Evolutionary conservation across 2,329 filamentous ascomycete species (phyloP).

Genomic region (Pezicula carpinea): DNA sequence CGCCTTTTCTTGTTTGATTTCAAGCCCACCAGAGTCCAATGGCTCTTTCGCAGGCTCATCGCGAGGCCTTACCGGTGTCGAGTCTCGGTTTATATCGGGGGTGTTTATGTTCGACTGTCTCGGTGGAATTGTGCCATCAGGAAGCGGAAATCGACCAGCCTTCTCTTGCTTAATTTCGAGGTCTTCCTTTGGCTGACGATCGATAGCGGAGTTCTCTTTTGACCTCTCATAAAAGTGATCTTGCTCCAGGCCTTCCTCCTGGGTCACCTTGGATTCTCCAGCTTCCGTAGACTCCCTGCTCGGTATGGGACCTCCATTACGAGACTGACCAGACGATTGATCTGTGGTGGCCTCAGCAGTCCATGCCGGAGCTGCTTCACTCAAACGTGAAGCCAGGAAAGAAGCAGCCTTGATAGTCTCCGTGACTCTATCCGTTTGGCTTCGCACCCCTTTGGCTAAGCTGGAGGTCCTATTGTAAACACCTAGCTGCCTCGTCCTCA

Average conservation of each 20-base stretch:
- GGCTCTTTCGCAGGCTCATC: slow-evolving; percentile 32
- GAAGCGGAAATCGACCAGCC: slow-evolving; percentile 37
- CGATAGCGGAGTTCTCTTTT: slow-evolving; percentile 33
- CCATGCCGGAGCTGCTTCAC: slow-evolving; percentile 37
- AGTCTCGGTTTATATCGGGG: slow-evolving; percentile 28
- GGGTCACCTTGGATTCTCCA: slow-evolving; percentile 10
- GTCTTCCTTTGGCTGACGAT: slow-evolving; percentile 32
- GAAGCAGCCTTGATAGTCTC: slow-evolving; percentile 57
- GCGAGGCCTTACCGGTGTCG: slow-evolving; percentile 25
- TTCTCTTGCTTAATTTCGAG: slow-evolving; percentile 41
- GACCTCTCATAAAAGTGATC: slow-evolving; percentile 45
- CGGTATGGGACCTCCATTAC: slow-evolving; percentile 15
- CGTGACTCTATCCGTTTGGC: slow-evolving; percentile 56
- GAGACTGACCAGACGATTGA: slow-evolving; percentile 13
- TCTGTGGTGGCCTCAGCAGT: slow-evolving; percentile 15
- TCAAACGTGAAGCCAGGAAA: slow-evolving; percentile 52
- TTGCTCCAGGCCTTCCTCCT: slow-evolving; percentile 38
- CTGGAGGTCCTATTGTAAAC: slow-evolving; percentile 60
- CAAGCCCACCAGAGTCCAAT: slow-evolving; percentile 32
- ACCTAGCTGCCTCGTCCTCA: slow-evolving; percentile 55
- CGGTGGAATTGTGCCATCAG: slow-evolving; percentile 46
- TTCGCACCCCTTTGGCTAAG: slow-evolving; percentile 56
- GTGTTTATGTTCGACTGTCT: slow-evolving; percentile 20
- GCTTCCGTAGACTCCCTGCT: slow-evolving; percentile 26
- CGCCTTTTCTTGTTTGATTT: slow-evolving; percentile 41